Conservation (phyloP, 495 filamentous ascomycete genomes). For the Xylaria castorea region DNA sequence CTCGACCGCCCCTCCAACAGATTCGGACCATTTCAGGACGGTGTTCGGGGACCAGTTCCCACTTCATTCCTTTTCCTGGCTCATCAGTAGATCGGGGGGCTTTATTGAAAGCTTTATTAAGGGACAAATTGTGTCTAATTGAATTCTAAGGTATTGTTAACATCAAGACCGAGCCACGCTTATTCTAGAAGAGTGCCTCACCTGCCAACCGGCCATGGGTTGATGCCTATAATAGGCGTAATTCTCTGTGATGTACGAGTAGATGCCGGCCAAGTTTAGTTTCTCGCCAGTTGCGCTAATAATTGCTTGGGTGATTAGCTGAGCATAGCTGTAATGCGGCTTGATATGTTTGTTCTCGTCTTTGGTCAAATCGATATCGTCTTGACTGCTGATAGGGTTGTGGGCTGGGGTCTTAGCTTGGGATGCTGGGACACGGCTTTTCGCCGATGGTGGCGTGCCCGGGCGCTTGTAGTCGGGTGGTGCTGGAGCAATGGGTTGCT, state of each 20-base stretch:
- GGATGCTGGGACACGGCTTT: conserved; percentile 41
- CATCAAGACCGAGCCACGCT: not conserved
- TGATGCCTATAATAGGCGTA: conserved; percentile 92
- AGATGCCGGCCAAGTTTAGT: conserved; percentile 87
- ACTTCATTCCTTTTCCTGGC: conserved; percentile 98
- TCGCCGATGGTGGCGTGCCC: conserved; percentile 67
- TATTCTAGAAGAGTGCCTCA: conserved; percentile 45
- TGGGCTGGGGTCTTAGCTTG: conserved; percentile 53
- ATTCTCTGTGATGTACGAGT: conserved; percentile 83
- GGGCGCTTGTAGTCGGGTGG: conserved; percentile 73
- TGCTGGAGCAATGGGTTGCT: conserved; percentile 69
- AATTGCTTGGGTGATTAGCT: conserved; percentile 95
- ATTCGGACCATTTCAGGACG: conserved; percentile 71
- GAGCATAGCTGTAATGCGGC: conserved; percentile 94
- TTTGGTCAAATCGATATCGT: conserved; percentile 78
- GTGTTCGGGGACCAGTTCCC: conserved; percentile 82
- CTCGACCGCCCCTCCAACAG: conserved; percentile 58
- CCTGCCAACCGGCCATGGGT: conserved; percentile 82
- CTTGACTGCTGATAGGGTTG: conserved; percentile 53
- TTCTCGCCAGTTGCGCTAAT: conserved; percentile 83
- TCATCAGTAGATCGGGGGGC: conserved; percentile 90
- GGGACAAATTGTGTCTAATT: conserved; percentile 92
- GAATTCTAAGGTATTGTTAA: conserved; percentile 70
- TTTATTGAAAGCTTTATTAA: conserved; percentile 93
- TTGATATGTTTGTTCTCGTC: conserved; percentile 88